These are phyloP conservation scores for Phytophthora melonis DNA, from an alignment of 352 stramenopile species.

Conservation along the genomic window DNA sequence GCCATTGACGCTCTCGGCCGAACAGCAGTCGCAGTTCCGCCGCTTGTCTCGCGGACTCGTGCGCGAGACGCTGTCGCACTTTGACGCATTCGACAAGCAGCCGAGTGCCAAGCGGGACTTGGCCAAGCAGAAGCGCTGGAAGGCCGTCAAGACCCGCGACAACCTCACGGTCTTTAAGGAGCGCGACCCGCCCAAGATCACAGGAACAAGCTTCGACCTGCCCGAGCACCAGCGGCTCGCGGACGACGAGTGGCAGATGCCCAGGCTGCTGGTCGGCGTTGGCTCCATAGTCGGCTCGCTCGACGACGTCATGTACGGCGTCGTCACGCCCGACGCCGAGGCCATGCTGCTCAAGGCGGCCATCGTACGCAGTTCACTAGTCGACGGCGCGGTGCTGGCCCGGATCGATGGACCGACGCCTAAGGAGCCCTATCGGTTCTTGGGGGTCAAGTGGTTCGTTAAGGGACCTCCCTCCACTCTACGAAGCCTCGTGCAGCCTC, in stretches of 20 bases:
- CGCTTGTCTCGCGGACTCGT: constrained; percentile 42
- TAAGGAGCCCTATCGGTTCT: constrained; percentile 49
- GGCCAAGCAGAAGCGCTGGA: constrained; percentile 47
- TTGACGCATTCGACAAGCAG: constrained; percentile 35
- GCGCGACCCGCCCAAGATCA: constrained; percentile 41
- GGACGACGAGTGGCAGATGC: constrained; percentile 49
- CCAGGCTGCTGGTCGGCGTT: constrained; percentile 55
- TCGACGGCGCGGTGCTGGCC: constrained; percentile 50
- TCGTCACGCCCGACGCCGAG: constrained; percentile 45
- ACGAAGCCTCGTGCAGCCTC: constrained; percentile 40
- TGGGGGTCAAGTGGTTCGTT: constrained; percentile 64
- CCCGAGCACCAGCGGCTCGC: constrained; percentile 43
- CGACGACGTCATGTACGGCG: constrained; percentile 72
- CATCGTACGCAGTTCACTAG: constrained; percentile 42
- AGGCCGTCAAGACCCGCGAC: constrained; percentile 52
- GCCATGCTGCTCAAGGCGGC: constrained; percentile 54
- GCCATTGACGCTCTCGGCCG: constrained; percentile 31
- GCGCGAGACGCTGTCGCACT: constrained; percentile 45
- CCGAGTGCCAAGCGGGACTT: constrained; percentile 26
- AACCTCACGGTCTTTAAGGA: constrained; percentile 55
- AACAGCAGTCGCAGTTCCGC: constrained; percentile 38
- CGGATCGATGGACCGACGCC: constrained; percentile 41
- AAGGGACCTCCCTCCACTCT: constrained; percentile 45
- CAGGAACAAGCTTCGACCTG: constrained; percentile 37
- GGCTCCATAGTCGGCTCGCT: constrained; percentile 59